Conservation (phyloP, 371 early-diverging fungal genomes). For the Dinochytrium kinnereticum region DNA sequence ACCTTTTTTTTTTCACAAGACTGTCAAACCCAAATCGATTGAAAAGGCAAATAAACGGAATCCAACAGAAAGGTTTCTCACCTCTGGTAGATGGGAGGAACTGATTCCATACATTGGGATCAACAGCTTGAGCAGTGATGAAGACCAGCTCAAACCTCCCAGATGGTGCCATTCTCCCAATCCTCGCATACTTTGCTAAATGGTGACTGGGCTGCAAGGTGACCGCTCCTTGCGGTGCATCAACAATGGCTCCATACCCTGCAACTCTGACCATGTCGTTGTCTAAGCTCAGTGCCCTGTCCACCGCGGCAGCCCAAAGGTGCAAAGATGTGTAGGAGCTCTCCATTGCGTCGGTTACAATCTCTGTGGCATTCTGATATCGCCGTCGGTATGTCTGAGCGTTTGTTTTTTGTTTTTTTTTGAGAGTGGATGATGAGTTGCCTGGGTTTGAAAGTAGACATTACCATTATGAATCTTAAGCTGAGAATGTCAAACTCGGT, state of each 20-base stretch:
- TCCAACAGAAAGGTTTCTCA: neutral
- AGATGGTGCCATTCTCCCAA: neutral
- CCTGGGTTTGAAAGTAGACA: no score
- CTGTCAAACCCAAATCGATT: neutral
- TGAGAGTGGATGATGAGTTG: no score
- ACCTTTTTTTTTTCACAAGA: neutral
- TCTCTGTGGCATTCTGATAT: neutral
- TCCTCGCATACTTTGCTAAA: neutral
- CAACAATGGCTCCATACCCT: neutral
- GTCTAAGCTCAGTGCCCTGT: neutral
- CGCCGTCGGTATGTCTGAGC: neutral
- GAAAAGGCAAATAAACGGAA: neutral
- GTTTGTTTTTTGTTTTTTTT: no score
- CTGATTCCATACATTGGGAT: neutral
- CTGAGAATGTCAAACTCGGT: neutral
- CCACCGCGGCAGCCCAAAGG: neutral
- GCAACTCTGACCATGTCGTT: neutral
- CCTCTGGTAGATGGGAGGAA: neutral
- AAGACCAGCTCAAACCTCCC: slow-evolving; percentile 11
- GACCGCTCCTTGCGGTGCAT: neutral
- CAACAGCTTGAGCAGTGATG: neutral
- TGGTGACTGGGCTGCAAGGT: neutral
- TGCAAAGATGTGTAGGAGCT: neutral
- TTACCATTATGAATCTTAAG: neutral
- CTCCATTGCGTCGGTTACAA: neutral